Percentiles rank a stretch among this genome's conserved stretches.
These are phyloP conservation scores for Myxozyma mucilagina DNA, from an alignment of 805 yeast species.

Conservation along the genomic window DNA sequence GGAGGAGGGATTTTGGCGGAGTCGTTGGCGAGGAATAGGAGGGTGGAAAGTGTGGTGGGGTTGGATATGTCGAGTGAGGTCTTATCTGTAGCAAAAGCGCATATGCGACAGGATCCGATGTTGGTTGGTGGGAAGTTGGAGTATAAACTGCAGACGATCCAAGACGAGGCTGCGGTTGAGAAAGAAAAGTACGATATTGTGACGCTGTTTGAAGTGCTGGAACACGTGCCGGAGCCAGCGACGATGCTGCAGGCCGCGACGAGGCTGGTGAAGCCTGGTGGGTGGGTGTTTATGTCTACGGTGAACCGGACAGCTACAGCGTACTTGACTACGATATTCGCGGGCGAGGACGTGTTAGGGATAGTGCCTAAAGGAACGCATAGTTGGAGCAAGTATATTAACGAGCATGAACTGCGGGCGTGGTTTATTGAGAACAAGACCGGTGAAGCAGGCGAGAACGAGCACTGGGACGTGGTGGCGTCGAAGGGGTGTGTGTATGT, in stretches of 20 bases:
- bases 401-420: conserved; percentile 65
- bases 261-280: conserved; percentile 70
- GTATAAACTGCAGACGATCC: conserved; percentile 46
- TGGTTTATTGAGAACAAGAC: conserved; percentile 54
- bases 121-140: conserved; percentile 46
- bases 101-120: conserved; percentile 64
- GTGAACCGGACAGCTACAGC: conserved; percentile 85
- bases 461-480: conserved; percentile 58
- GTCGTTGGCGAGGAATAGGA: conserved; percentile 71
- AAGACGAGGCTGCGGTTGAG: conserved; percentile 49
- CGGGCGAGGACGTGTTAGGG: conserved; percentile 77
- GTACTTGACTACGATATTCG: conserved; percentile 88
- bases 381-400: conserved; percentile 79
- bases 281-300: conserved; percentile 84
- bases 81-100: conserved; percentile 72
- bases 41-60: conserved; percentile 67
- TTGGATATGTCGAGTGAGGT: conserved; percentile 86
- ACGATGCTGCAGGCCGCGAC: conserved; percentile 70
- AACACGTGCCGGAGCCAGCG: conserved; percentile 87
- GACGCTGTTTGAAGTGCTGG: conserved; percentile 91
- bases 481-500: conserved; percentile 79
- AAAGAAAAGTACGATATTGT: conserved; percentile 62
- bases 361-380: conserved; percentile 95
- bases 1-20: conserved; percentile 97
- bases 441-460: conserved; percentile 31